These are phyloP conservation scores for Stagonosporopsis rhizophila DNA, from an alignment of 2,329 filamentous ascomycete species.

Conservation along the genomic window DNA sequence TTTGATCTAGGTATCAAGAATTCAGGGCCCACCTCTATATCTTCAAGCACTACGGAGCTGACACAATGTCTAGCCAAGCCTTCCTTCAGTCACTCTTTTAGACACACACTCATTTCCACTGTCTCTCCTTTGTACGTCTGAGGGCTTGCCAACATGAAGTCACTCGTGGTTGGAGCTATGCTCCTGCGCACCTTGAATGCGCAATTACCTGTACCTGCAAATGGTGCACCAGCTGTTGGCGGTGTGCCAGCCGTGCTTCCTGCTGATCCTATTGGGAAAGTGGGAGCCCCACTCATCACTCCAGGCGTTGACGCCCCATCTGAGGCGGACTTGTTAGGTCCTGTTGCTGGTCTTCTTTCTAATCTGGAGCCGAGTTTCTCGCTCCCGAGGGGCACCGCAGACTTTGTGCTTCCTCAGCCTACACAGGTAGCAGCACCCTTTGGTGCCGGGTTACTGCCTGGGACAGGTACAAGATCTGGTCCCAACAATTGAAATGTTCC, in stretches of 20 bases:
- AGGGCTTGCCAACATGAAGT: slow-evolving; percentile 18
- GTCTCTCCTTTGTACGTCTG: slow-evolving; percentile 7
- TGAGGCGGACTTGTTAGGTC: slow-evolving; percentile 2
- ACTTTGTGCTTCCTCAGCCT: slow-evolving; percentile 7
- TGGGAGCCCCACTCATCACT: slow-evolving; percentile 4
- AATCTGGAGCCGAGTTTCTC: background rate
- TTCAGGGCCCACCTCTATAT: slow-evolving; percentile 13
- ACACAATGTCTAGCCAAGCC: slow-evolving; percentile 21
- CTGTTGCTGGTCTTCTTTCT: background rate
- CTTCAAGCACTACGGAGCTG: slow-evolving; percentile 11
- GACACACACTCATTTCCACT: slow-evolving; percentile 16
- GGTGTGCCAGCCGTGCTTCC: background rate
- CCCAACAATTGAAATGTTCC: background rate
- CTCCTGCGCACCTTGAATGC: slow-evolving; percentile 16
- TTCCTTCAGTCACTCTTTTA: slow-evolving; percentile 19
- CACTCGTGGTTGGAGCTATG: slow-evolving; percentile 18
- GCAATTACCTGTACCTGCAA: background rate
- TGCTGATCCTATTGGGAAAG: background rate
- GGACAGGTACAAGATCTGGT: slow-evolving; percentile 6
- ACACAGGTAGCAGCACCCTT: slow-evolving; percentile 1
- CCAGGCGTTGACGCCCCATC: slow-evolving; percentile 11
- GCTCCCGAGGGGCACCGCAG: slow-evolving; percentile 10
- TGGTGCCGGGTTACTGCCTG: slow-evolving; percentile 1
- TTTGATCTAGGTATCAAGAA: slow-evolving; percentile 19
- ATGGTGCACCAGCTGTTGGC: background rate